Evolutionary conservation across 495 filamentous ascomycete genomes (phyloP).

Genomic region (Penicillium cataractarum): DNA sequence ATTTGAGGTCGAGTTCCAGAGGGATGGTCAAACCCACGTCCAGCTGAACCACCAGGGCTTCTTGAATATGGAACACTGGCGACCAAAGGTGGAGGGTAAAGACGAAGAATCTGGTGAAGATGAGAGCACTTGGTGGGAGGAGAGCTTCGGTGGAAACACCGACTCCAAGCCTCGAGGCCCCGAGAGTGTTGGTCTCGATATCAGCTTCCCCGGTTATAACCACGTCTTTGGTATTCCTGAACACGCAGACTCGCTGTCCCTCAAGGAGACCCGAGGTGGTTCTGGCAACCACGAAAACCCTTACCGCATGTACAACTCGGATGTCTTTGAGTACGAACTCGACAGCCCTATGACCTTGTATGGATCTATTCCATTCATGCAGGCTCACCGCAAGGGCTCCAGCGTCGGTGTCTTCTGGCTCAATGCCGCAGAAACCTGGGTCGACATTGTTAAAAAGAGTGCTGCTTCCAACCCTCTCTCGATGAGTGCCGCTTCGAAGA

Average conservation of each 20-base stretch:
- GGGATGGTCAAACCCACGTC: conserved; percentile 80
- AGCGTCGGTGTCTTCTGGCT: conserved; percentile 99
- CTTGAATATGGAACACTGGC: conserved; percentile 94
- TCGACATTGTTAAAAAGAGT: conserved; percentile 88
- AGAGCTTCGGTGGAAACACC: conserved; percentile 90
- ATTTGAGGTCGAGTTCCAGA: conserved; percentile 81
- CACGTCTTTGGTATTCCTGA: conserved; percentile 96
- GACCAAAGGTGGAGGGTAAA: conserved; percentile 77
- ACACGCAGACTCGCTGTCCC: conserved; percentile 82
- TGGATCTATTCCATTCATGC: conserved; percentile 94
- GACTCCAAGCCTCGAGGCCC: conserved; percentile 90
- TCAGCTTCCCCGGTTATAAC: conserved; percentile 87
- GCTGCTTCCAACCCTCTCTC: conserved; percentile 73
- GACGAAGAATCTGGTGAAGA: conserved; percentile 59
- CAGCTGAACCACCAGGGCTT: conserved; percentile 85
- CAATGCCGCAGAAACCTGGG: conserved; percentile 96
- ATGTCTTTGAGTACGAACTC: conserved; percentile 96
- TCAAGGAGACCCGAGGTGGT: conserved; percentile 87
- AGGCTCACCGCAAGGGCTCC: conserved; percentile 89
- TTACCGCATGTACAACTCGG: conserved; percentile 94
- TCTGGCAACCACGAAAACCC: conserved; percentile 83
- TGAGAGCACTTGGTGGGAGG: conserved; percentile 96
- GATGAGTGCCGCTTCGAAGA: conserved; percentile 68
- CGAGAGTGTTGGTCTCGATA: conserved; percentile 87
- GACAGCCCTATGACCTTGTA: conserved; percentile 99